Evolutionary conservation across 2,329 filamentous ascomycete species (phyloP).

Genomic region (Dothideomycetes sp.): DNA sequence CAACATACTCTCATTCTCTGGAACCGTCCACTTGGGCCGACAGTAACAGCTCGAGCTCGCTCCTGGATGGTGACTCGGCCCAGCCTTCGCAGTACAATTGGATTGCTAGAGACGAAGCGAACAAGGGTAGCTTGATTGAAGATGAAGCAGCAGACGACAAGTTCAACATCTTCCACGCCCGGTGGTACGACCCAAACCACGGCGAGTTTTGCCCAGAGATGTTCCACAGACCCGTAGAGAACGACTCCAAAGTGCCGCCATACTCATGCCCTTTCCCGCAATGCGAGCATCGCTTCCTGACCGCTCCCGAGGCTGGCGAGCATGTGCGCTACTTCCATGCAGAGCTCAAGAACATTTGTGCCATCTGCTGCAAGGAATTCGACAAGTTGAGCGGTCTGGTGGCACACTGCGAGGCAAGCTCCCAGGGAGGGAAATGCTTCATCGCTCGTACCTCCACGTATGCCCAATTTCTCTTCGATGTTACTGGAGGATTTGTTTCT

Average conservation of each 20-base stretch:
- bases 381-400: constrained; percentile 29
- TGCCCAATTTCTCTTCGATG: constrained; percentile 28
- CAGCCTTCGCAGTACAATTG: constrained; percentile 27
- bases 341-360: constrained; percentile 29
- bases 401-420: constrained; percentile 31
- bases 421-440: constrained; percentile 23
- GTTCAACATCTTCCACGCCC: constrained; percentile 31
- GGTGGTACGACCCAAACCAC: constrained; percentile 42
- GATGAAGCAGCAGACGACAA: constrained; percentile 9
- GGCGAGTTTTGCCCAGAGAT: constrained; percentile 38
- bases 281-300: constrained; percentile 36
- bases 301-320: constrained; percentile 23
- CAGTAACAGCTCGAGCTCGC: background rate
- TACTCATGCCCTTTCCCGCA: constrained; percentile 46
- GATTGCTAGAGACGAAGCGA: constrained; percentile 15
- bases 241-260: constrained; percentile 17
- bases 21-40: background rate
- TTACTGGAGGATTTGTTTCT: constrained; percentile 33
- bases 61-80: constrained; percentile 15
- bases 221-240: constrained; percentile 28
- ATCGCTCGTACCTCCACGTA: constrained; percentile 30
- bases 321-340: constrained; percentile 32
- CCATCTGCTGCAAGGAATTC: constrained; percentile 34
- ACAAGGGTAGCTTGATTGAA: background rate
- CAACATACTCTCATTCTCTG: constrained; percentile 2